Conservation (phyloP, 2,329 filamentous ascomycete species). For the Penicillium frequentans region DNA sequence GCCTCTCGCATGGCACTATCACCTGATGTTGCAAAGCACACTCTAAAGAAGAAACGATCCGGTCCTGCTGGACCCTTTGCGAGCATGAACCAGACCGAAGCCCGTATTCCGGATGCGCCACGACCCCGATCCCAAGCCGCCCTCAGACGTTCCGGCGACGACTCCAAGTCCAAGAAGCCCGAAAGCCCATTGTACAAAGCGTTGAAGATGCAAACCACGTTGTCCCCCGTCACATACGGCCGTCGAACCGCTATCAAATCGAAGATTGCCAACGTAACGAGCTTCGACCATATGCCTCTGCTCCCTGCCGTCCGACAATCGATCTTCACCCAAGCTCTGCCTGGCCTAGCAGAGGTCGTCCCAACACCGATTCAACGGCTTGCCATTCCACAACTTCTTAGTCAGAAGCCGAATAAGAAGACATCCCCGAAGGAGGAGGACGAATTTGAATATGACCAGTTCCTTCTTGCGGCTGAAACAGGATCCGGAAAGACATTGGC, state of each 20-base stretch:
- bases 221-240: conserved; percentile 75
- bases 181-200: conserved; percentile 67
- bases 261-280: conserved; percentile 64
- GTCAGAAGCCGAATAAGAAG: conserved; percentile 49
- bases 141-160: conserved; percentile 42
- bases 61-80: conserved; percentile 56
- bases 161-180: conserved; percentile 42
- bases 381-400: conserved; percentile 77
- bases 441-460: conserved; percentile 59
- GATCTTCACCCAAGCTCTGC: conserved; percentile 70
- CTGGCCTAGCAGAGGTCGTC: conserved; percentile 69
- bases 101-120: conserved; percentile 45
- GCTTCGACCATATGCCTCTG: conserved; percentile 79
- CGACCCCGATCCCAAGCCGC: conserved; percentile 40
- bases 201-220: conserved; percentile 86
- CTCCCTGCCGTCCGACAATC: conserved; percentile 70
- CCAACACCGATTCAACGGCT: conserved; percentile 89
- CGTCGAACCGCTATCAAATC: conserved; percentile 63
- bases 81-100: conserved; percentile 58
- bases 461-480: conserved; percentile 89
- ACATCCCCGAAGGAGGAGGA: conserved; percentile 29
- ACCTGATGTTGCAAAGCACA: conserved; percentile 29
- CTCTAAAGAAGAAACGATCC: conserved; percentile 37
- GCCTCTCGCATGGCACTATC: conserved; percentile 41
- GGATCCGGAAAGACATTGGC: conserved; percentile 96